Percentiles rank a stretch among this genome's conserved stretches.
Conservation (phyloP, 106 monocot species). For the Triglochin maritima region DNA sequence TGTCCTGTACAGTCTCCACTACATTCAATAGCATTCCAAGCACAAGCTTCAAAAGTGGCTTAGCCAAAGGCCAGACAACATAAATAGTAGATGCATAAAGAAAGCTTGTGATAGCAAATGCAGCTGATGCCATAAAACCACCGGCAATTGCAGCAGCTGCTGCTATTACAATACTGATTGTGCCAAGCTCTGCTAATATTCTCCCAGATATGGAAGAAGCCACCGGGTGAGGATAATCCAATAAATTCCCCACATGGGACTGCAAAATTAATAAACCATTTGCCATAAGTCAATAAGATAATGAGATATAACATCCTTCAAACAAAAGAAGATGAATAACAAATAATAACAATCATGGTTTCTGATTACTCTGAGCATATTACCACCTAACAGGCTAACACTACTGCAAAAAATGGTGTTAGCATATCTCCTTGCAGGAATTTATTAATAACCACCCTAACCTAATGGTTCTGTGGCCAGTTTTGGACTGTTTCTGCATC, state of each 20-base stretch:
- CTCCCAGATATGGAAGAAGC: conserved; percentile 86
- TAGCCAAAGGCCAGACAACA: conserved; percentile 64
- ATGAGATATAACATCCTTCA: neutral
- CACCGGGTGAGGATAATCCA: conserved; percentile 67
- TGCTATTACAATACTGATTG: conserved; percentile 54
- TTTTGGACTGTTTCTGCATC: too few relatives aligned
- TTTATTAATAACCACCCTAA: too few relatives aligned
- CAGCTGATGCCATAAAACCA: conserved; percentile 65
- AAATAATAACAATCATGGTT: neutral
- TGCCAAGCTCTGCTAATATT: conserved; percentile 71
- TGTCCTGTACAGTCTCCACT: conserved; percentile 59
- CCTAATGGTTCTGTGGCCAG: too few relatives aligned
- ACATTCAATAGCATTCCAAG: conserved; percentile 47
- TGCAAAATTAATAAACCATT: conserved; percentile 16
- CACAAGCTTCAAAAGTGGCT: conserved; percentile 46
- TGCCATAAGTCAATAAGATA: neutral
- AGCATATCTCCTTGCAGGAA: too few relatives aligned
- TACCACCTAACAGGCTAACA: too few relatives aligned
- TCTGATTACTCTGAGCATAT: too few relatives aligned
- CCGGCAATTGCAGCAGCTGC: conserved; percentile 48
- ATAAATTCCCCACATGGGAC: conserved; percentile 64
- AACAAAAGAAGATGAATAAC: neutral
- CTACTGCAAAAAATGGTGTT: too few relatives aligned
- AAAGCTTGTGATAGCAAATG: conserved; percentile 63
- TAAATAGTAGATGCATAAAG: conserved; percentile 48